Percentiles rank a stretch among this genome's conserved stretches.
Evolutionary conservation across 1,139 yeast genomes (phyloP).

Genomic region (Zygosaccharomyces sapae): DNA sequence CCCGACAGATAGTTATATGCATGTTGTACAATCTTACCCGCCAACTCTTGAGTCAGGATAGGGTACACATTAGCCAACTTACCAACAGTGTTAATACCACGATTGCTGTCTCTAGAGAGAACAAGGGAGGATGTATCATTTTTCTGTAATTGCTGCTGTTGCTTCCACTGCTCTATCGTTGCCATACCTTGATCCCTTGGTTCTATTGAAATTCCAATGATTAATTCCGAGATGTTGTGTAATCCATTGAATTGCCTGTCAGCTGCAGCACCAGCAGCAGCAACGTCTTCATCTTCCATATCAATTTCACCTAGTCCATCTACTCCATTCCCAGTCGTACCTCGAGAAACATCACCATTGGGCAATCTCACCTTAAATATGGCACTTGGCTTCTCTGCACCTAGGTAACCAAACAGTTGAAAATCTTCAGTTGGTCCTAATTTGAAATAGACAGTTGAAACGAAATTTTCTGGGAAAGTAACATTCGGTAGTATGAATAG

Average conservation of each 20-base stretch:
- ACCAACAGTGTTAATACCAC: conserved; percentile 36
- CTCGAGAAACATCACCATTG: conserved; percentile 19
- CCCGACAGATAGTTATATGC: conserved; percentile 89
- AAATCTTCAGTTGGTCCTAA: conserved; percentile 68
- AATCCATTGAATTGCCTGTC: conserved; percentile 11
- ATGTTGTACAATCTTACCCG: conserved; percentile 83
- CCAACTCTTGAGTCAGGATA: conserved; percentile 47
- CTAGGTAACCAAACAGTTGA: conserved; percentile 71
- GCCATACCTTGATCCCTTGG: conserved; percentile 43
- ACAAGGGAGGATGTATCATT: conserved; percentile 31
- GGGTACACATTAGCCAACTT: conserved; percentile 36
- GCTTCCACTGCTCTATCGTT: conserved; percentile 31
- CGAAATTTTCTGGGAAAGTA: conserved; percentile 59
- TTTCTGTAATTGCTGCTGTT: conserved; percentile 24
- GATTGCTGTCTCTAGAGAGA: conserved; percentile 23
- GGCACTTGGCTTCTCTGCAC: conserved; percentile 79
- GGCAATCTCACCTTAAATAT: conserved; percentile 71
- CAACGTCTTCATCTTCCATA: conserved; percentile 37
- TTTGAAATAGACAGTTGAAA: conserved; percentile 87
- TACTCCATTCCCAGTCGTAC: conserved; percentile 14
- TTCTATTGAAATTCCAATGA: conserved; percentile 87
- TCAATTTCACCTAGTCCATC: conserved; percentile 42
- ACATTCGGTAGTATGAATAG: conserved; percentile 70
- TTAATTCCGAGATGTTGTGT: conserved; percentile 39
- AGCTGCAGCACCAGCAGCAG: conserved; percentile 31